Evolutionary conservation across 176 grass and related monocot genomes (phyloP).

Genomic region (Phoenix dactylifera): DNA sequence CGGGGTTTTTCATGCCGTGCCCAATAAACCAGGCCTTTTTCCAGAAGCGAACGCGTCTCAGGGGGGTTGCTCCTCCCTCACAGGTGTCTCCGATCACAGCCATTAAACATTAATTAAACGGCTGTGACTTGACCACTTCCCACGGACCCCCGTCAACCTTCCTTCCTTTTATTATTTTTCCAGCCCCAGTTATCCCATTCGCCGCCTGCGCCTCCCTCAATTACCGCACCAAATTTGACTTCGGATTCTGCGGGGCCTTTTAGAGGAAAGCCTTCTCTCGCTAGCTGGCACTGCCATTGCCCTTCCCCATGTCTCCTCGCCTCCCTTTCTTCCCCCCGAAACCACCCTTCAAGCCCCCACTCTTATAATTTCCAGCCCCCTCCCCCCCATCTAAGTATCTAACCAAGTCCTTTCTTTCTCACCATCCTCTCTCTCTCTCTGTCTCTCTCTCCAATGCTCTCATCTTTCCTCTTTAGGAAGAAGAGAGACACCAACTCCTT

Average conservation of each 20-base stretch:
- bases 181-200: not conserved
- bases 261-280: not conserved
- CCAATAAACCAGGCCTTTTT: too few species aligned
- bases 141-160: too few species aligned
- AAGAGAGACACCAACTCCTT: not conserved
- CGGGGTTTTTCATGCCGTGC: too few species aligned
- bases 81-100: too few species aligned
- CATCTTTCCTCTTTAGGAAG: not conserved
- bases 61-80: too few species aligned
- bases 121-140: too few species aligned
- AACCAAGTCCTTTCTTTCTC: not conserved
- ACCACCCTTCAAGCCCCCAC: too few species aligned
- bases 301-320: not conserved
- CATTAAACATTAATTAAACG: too few species aligned
- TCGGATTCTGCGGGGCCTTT: too few species aligned
- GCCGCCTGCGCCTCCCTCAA: not conserved
- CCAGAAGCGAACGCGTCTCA: too few species aligned
- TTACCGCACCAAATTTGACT: not conserved
- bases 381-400: not conserved
- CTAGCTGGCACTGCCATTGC: not conserved
- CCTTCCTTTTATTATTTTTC: too few species aligned
- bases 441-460: not conserved
- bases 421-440: not conserved
- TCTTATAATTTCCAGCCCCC: not conserved
- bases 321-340: not conserved